These are phyloP conservation scores for Sugiyamaella americana DNA, from an alignment of 805 yeast species.

Conservation along the genomic window DNA sequence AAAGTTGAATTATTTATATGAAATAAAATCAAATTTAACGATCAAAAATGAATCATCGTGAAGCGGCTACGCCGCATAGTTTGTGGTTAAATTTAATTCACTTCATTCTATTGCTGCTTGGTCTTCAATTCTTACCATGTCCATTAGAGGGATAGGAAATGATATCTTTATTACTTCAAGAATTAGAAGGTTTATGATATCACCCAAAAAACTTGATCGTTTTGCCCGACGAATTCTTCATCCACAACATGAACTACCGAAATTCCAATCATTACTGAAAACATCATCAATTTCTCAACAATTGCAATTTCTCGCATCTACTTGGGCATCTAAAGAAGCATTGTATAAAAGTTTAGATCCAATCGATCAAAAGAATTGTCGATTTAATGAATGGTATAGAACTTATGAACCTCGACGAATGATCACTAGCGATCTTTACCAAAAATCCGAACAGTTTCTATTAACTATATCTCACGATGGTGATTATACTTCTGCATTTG, in stretches of 20 bases:
- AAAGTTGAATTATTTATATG: not conserved
- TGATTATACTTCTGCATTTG: slow-evolving; percentile 51
- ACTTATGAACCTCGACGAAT: slow-evolving; percentile 12
- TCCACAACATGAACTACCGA: slow-evolving; percentile 37
- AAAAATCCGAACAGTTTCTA: slow-evolving; percentile 41
- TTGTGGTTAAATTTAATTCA: too few species aligned
- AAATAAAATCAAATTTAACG: not conserved
- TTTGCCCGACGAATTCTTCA: slow-evolving; percentile 47
- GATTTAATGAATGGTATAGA: slow-evolving; percentile 57
- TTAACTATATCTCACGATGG: slow-evolving; percentile 62
- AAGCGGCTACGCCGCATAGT: too few species aligned
- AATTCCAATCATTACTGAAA: slow-evolving; percentile 22
- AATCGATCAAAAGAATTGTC: slow-evolving; percentile 45
- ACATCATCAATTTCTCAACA: slow-evolving; percentile 7
- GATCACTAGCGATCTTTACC: slow-evolving; percentile 16
- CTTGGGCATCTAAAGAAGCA: slow-evolving; percentile 77
- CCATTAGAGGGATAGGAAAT: slow-evolving; percentile 47
- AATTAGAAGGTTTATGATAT: slow-evolving; percentile 35
- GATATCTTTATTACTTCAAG: slow-evolving; percentile 49
- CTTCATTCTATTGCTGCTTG: too few species aligned
- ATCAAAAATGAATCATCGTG: too few species aligned
- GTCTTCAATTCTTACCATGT: too few species aligned
- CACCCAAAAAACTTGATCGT: slow-evolving; percentile 34
- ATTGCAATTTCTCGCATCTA: slow-evolving; percentile 40
- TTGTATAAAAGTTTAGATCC: slow-evolving; percentile 52